Percentiles rank a stretch among this genome's conserved stretches.
These are phyloP conservation scores for Fraxinus greggii DNA, from an alignment of 305 asterid genomes.

Conservation along the genomic window DNA sequence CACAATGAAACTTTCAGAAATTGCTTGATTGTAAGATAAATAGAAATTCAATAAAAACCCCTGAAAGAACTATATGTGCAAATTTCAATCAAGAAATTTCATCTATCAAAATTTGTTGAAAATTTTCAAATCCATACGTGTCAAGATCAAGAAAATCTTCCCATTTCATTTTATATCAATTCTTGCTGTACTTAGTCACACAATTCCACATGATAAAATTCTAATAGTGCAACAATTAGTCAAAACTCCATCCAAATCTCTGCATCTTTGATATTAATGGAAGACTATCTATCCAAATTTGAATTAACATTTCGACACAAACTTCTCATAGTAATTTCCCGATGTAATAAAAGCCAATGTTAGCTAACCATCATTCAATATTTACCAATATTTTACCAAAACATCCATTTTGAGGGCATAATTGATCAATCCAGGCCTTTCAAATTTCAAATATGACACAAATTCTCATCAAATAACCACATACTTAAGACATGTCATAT, in stretches of 20 bases:
- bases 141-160: not conserved
- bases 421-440: not conserved
- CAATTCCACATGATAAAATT: not conserved
- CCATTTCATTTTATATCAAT: not conserved
- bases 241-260: not conserved
- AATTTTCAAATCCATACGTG: not conserved
- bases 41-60: not conserved
- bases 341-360: not conserved
- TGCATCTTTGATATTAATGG: not conserved
- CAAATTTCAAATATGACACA: not conserved
- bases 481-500: not conserved
- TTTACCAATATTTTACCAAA: not conserved
- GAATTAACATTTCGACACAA: not conserved
- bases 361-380: not conserved
- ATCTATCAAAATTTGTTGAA: not conserved
- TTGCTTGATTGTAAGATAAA: not conserved
- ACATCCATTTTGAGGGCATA: not conserved
- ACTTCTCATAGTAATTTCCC: not conserved
- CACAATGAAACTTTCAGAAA: not conserved
- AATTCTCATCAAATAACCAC: not conserved
- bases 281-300: not conserved
- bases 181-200: not conserved
- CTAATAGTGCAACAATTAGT: not conserved
- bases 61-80: not conserved
- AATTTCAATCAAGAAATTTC: not conserved